Base-by-base conservation (phyloP, 441 rosid genomes). In the Aleurites moluccanus region DNA sequence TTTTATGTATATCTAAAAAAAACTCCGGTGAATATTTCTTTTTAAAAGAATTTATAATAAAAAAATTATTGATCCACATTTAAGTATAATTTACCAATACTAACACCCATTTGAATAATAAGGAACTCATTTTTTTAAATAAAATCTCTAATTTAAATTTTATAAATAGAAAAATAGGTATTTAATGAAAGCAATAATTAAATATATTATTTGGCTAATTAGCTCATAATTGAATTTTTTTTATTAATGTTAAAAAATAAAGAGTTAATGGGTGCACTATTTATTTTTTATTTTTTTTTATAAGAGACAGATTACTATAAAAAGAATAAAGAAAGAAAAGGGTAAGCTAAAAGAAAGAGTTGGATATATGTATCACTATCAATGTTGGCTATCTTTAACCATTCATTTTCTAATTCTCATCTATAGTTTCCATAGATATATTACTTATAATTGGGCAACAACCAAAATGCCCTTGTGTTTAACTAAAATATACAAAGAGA, bases 331-430 rank as follows among this genome's bases (percentile, higher is more conserved):
- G 9, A 62, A 52, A 65, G 20, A 16, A 52, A 63, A 10, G 30
- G 40, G 52, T 4, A 47, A 28, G 55, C 67, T 44, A 21, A 77
- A 79, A 79, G 69, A 68, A 61, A 38, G 79, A 77, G 57, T 27
- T 75, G 64, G 74, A 61, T 76, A 67, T 69, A 71, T 66, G 73
- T 64, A 44, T 79, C 73, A 75, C 77, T 64, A 76, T 80, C 74
- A 80, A 59, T 64, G 77, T 64, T 35, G 49, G 73, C 49, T 40
- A 6, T 3, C 76, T 72, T 79, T 73, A 64, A 59, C 63, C 71
- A 75, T 75, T 64, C n/a, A 33, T 40, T 35, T 52, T 35, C 53
- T 40, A 38, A 53, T 13, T 45, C 16, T 55, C 74, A 63, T 42
- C 77, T 55, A 25, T 69, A 68, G 30, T 47, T 56, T 78, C 64